Base-by-base conservation (phyloP, 495 filamentous ascomycete genomes). In the Saxophila tyrrhenica region DNA sequence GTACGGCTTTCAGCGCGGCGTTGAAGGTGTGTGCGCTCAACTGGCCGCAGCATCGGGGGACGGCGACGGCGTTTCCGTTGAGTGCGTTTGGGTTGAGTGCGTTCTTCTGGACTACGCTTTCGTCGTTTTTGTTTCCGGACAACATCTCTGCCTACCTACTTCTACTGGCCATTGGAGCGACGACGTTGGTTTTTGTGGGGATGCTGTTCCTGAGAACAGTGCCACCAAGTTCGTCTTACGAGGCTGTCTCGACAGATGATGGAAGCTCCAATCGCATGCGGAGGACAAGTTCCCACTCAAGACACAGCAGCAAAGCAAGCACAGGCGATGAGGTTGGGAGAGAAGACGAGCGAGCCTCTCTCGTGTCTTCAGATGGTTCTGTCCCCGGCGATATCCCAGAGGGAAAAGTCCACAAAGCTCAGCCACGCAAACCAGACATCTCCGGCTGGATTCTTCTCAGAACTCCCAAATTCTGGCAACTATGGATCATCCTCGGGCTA, bases 71-170 rank as follows among this genome's bases (percentile, higher is more conserved):
- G 1, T 87, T 97, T 64, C 91, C 92, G 7, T 71, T 98, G 44
- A 83, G 91, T 41, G 89, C 87, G 3, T 96, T 97, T 67, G 92
- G 92, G 22, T 74, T 98, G 25, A 95, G 91, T 70, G 92, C 92
- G 46, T 89, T 97, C 66, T 94, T 97, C 76, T 98, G 95, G 73
- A 85, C 92, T 17, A 73, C 79, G 19, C 69, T 89, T 21, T 86
- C 89, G 2, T 76, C 77, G 32, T 60, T 91, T 45, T 74, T 88
- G 48, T 94, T 95, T 70, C 87, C 90, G 23, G 87, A 87, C 46
- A 80, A 91, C 58, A 94, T 87, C 9, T 79, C 81, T 43, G 74
- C 75, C 32, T 90, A 95, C 62, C 77, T 98, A 41, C 73, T 90
- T 38, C 66, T 96, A 17, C 74, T 98, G 22, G 81, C 89, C 1